Conservation (phyloP, 75 land plant genomes). For the Sequoiadendron giganteum region DNA sequence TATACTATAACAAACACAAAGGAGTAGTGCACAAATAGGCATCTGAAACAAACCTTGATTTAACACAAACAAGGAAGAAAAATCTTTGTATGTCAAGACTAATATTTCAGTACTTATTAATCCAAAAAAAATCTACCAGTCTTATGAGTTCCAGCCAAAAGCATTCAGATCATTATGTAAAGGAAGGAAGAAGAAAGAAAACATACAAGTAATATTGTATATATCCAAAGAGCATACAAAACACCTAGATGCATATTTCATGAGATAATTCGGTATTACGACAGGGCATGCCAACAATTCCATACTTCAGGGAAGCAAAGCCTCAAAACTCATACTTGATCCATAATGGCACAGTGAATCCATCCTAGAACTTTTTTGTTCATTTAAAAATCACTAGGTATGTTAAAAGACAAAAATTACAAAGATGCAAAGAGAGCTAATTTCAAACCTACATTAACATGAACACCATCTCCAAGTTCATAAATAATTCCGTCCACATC, state of each 20-base stretch:
- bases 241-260: not conserved
- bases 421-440: not conserved
- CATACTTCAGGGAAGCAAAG: not conserved
- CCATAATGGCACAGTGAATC: not conserved
- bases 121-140: not conserved
- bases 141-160: not conserved
- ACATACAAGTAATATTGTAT: not conserved
- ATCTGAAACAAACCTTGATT: not conserved
- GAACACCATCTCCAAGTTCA: conserved; percentile 37
- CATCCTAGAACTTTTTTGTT: not conserved
- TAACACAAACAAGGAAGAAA: not conserved
- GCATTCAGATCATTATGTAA: not conserved
- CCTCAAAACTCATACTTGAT: not conserved
- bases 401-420: not conserved
- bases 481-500: conserved; percentile 32
- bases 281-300: not conserved
- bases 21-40: not conserved
- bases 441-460: conserved; percentile 20
- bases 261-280: not conserved
- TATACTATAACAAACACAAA: not conserved
- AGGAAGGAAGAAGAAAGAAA: not conserved
- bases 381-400: not conserved
- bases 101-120: not conserved
- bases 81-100: not conserved
- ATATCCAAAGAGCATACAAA: not conserved